A percentile compares a stretch with the other conserved stretches of the same genome.
Evolutionary conservation across 78 protist species (phyloP).

Genomic region (Guillardia theta): DNA sequence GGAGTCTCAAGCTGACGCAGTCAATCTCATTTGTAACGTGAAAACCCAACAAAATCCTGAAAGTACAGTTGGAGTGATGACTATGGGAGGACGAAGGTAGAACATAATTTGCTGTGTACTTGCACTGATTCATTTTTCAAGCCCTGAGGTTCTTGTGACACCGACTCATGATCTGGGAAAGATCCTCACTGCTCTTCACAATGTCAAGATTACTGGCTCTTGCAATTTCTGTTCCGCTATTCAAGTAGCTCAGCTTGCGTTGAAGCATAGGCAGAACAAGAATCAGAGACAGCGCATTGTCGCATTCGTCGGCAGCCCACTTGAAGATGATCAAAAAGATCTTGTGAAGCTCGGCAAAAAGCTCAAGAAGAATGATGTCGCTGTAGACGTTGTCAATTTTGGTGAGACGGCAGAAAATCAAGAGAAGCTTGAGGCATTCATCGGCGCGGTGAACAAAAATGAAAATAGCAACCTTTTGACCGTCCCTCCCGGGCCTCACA

Average conservation of each 20-base stretch:
- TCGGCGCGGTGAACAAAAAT: conserved; percentile 80
- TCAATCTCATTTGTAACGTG: conserved; percentile 48
- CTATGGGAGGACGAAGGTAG: conserved; percentile 46
- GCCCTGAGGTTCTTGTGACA: conserved; percentile 61
- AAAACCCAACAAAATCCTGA: conserved; percentile 65
- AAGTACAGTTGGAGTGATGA: conserved; percentile 58
- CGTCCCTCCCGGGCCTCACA: conserved; percentile 85
- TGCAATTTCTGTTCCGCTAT: conserved; percentile 36
- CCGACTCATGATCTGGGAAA: conserved; percentile 66
- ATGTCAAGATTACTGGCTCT: conserved; percentile 37
- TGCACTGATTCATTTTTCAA: neutral
- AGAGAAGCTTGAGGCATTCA: conserved; percentile 81
- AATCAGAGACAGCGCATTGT: conserved; percentile 87
- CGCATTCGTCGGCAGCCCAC: conserved; percentile 87
- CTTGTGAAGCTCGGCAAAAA: conserved; percentile 79
- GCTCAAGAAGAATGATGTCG: conserved; percentile 85
- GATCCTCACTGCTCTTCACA: conserved; percentile 35
- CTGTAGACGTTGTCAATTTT: conserved; percentile 87
- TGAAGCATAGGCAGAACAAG: conserved; percentile 88
- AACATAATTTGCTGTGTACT: neutral
- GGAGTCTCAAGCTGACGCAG: conserved; percentile 64
- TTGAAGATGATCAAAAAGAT: conserved; percentile 56
- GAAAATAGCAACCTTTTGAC: conserved; percentile 79
- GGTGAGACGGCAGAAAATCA: conserved; percentile 81
- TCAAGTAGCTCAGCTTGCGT: conserved; percentile 66